These are phyloP conservation scores for Rutidosis leptorrhynchoides DNA, from an alignment of 129 eudicot species.

Conservation along the genomic window DNA sequence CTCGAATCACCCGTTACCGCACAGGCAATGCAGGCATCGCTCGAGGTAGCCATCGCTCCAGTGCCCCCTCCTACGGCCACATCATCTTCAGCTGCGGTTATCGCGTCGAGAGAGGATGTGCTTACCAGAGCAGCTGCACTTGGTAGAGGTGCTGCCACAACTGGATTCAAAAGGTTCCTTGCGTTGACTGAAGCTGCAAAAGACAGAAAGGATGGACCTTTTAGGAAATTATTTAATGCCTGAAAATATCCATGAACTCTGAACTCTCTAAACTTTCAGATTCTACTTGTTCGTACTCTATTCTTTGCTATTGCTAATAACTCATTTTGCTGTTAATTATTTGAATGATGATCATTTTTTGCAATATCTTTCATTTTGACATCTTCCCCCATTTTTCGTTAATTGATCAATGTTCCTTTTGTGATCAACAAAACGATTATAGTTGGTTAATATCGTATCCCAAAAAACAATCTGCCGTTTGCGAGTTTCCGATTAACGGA, in stretches of 20 bases:
- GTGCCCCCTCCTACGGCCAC: slow-evolving; percentile 37
- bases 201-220: slow-evolving; percentile 84
- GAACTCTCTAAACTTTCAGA: neutral
- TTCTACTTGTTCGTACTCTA: slow-evolving; percentile 9
- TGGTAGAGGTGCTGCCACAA: slow-evolving; percentile 95
- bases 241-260: slow-evolving; percentile 15
- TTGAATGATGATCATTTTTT: neutral
- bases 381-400: too few relatives aligned
- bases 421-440: neutral
- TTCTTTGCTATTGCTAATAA: neutral
- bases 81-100: slow-evolving; percentile 42
- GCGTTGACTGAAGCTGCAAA: slow-evolving; percentile 90
- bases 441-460: too few relatives aligned
- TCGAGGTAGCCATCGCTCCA: slow-evolving; percentile 27
- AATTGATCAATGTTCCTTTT: too few relatives aligned
- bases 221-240: slow-evolving; percentile 76
- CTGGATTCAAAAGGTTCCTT: slow-evolving; percentile 83
- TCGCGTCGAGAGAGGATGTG: slow-evolving; percentile 74
- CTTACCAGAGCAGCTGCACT: slow-evolving; percentile 90
- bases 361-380: neutral
- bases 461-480: too few relatives aligned
- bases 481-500: too few relatives aligned
- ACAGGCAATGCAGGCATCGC: slow-evolving; percentile 31
- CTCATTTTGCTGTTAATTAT: too few relatives aligned
- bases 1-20: slow-evolving; percentile 43